phyloP scores from a whole-genome alignment of 257 asterid genomes.

The Solanum corneliomulleri region DNA sequence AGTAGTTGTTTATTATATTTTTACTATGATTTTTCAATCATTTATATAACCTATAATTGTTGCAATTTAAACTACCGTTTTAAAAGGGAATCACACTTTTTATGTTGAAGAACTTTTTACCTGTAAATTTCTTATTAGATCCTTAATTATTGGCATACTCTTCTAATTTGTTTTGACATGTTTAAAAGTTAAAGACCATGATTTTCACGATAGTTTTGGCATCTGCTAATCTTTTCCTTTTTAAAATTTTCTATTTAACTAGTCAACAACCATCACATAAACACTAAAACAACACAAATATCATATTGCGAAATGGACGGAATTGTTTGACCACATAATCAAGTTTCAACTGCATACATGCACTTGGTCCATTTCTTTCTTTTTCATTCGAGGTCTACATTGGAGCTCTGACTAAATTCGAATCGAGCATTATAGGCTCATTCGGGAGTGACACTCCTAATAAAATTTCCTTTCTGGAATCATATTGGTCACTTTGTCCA shows the following conservation, averaged over 20 bases:
- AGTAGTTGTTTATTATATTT: not conserved
- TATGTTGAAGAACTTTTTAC: not conserved
- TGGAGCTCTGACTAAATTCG: too few relatives aligned
- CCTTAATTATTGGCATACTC: not conserved
- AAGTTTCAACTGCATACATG: not conserved
- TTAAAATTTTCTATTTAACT: not conserved
- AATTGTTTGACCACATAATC: not conserved
- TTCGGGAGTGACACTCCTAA: too few relatives aligned
- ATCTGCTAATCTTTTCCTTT: not conserved
- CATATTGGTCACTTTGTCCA: too few relatives aligned
- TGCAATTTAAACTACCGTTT: not conserved
- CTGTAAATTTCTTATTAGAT: not conserved
- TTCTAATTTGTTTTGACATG: not conserved
- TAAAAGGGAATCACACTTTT: not conserved
- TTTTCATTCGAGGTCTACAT: accelerated
- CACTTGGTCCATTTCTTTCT: not conserved
- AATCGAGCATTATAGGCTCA: accelerated
- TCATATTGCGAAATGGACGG: not conserved
- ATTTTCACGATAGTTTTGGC: not conserved
- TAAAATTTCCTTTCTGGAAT: accelerated
- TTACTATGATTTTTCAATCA: not conserved
- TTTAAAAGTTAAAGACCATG: not conserved
- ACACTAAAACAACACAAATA: not conserved
- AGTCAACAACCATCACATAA: not conserved
- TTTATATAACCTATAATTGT: not conserved